A percentile compares a stretch with the other conserved stretches of the same genome.
Conservation (phyloP, 2,329 filamentous ascomycete genomes). For the Monosporascus sp. region DNA sequence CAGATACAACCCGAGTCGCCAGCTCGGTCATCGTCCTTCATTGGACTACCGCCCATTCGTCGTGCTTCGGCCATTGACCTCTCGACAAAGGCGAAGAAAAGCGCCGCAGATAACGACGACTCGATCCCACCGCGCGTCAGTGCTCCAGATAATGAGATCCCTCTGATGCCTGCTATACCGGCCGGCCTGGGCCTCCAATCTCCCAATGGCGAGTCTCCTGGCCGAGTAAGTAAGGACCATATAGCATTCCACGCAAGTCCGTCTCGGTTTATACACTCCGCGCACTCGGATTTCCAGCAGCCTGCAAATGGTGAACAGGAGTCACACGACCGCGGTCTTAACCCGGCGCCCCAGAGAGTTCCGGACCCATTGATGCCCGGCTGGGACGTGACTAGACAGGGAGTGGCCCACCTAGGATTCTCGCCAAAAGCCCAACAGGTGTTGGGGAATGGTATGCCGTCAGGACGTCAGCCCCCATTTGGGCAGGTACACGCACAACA, state of each 20-base stretch:
- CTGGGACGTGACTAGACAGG: background rate
- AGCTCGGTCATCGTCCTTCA: conserved; percentile 45
- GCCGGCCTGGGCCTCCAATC: conserved; percentile 18
- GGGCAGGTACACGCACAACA: conserved; percentile 14
- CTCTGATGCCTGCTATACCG: conserved; percentile 15
- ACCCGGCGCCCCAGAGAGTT: conserved; percentile 4
- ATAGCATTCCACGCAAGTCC: conserved; percentile 13
- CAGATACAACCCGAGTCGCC: conserved; percentile 21
- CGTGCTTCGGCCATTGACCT: conserved; percentile 52
- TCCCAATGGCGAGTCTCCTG: conserved; percentile 20
- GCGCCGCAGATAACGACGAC: conserved; percentile 31
- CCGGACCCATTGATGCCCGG: conserved; percentile 5
- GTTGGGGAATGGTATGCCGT: conserved; percentile 16
- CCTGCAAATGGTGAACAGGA: background rate
- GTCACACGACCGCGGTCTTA: conserved; percentile 12
- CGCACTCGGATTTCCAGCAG: conserved; percentile 7
- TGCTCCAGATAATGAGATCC: conserved; percentile 16
- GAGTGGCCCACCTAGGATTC: background rate
- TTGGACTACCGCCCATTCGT: conserved; percentile 54
- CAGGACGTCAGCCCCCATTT: conserved; percentile 13
- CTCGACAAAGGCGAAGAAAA: conserved; percentile 31
- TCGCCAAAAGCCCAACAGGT: conserved; percentile 10
- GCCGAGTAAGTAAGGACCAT: conserved; percentile 3
- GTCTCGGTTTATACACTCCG: conserved; percentile 14
- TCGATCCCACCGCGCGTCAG: conserved; percentile 18